phyloP scores from a whole-genome alignment of 1,139 yeast species.

The Sugiyamaella castrensis region DNA sequence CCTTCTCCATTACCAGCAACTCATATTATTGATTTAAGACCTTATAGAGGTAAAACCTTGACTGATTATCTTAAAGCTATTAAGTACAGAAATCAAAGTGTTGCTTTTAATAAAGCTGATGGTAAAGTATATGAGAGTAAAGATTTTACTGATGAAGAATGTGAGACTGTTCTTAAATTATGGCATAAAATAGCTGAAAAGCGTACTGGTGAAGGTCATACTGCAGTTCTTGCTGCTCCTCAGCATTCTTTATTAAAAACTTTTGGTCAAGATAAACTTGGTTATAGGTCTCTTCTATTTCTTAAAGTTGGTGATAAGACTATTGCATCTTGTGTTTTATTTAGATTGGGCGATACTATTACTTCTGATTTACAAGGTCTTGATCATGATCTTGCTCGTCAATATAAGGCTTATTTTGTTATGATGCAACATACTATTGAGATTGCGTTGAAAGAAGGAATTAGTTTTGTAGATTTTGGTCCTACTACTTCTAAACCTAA shows the following conservation, averaged over 20 bases:
- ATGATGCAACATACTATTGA: slow-evolving; percentile 49
- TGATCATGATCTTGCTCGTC: slow-evolving; percentile 42
- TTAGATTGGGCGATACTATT: slow-evolving; percentile 46
- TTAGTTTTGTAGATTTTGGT: slow-evolving; percentile 46
- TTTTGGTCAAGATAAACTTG: slow-evolving; percentile 36
- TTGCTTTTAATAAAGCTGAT: slow-evolving; percentile 38
- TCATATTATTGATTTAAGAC: slow-evolving; percentile 45
- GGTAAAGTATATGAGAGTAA: slow-evolving; percentile 39
- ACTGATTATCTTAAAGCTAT: slow-evolving; percentile 42
- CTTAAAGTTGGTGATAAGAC: slow-evolving; percentile 40
- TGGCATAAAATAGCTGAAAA: slow-evolving; percentile 44
- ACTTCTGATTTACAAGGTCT: slow-evolving; percentile 48
- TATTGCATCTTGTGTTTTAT: slow-evolving; percentile 46
- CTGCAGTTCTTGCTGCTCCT: slow-evolving; percentile 42
- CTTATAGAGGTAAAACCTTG: slow-evolving; percentile 36
- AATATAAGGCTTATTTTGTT: slow-evolving; percentile 46
- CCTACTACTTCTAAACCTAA: slow-evolving; percentile 43
- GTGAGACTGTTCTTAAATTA: slow-evolving; percentile 36
- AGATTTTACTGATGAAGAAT: slow-evolving; percentile 36
- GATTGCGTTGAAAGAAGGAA: slow-evolving; percentile 43
- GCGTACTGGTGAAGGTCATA: slow-evolving; percentile 41
- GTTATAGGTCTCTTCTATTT: slow-evolving; percentile 39
- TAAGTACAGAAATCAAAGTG: slow-evolving; percentile 43
- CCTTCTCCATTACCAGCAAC: slow-evolving; percentile 42
- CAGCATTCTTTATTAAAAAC: slow-evolving; percentile 36